phyloP scores from a whole-genome alignment of 345 rosid genomes.

The Durio zibethinus region DNA sequence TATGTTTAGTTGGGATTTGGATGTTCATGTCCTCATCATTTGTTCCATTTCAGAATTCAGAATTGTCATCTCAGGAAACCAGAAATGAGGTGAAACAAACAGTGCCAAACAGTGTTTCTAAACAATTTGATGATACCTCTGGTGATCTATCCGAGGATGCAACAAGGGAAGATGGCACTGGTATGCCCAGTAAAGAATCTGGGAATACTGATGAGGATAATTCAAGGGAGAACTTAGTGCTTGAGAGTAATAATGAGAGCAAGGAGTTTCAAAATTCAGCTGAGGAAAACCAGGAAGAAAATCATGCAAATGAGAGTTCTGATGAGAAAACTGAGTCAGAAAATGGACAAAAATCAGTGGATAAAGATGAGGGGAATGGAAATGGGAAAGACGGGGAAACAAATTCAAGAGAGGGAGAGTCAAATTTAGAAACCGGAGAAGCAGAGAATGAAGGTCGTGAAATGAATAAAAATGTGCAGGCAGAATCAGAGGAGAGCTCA shows the following conservation, averaged over 20 bases:
- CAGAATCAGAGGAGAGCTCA: slow-evolving; percentile 33
- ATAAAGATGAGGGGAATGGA: slow-evolving; percentile 24
- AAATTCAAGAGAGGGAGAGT: slow-evolving; percentile 32
- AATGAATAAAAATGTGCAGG: slow-evolving; percentile 30
- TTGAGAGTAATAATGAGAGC: slow-evolving; percentile 26
- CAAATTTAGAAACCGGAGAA: slow-evolving; percentile 27
- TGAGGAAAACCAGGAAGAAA: slow-evolving; percentile 24
- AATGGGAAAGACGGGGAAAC: slow-evolving; percentile 28
- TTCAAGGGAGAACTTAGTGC: slow-evolving; percentile 19
- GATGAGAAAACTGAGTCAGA: slow-evolving; percentile 28
- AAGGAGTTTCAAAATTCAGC: slow-evolving; percentile 24
- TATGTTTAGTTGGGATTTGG: slow-evolving; percentile 82
- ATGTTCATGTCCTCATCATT: slow-evolving; percentile 75
- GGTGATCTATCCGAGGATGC: slow-evolving; percentile 37
- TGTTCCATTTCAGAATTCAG: slow-evolving; percentile 39
- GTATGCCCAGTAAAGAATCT: slow-evolving; percentile 16
- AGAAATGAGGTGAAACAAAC: slow-evolving; percentile 30
- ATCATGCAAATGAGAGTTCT: slow-evolving; percentile 24
- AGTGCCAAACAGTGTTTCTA: slow-evolving; percentile 17
- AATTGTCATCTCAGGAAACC: slow-evolving; percentile 31
- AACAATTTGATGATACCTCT: slow-evolving; percentile 27
- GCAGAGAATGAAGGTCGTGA: slow-evolving; percentile 25
- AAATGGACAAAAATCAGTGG: slow-evolving; percentile 29
- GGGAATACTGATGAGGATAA: slow-evolving; percentile 26
- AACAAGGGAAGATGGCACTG: slow-evolving; percentile 28